These are phyloP conservation scores for Pseudopithomyces maydicus DNA, from an alignment of 2,329 filamentous ascomycete genomes.

Conservation along the genomic window DNA sequence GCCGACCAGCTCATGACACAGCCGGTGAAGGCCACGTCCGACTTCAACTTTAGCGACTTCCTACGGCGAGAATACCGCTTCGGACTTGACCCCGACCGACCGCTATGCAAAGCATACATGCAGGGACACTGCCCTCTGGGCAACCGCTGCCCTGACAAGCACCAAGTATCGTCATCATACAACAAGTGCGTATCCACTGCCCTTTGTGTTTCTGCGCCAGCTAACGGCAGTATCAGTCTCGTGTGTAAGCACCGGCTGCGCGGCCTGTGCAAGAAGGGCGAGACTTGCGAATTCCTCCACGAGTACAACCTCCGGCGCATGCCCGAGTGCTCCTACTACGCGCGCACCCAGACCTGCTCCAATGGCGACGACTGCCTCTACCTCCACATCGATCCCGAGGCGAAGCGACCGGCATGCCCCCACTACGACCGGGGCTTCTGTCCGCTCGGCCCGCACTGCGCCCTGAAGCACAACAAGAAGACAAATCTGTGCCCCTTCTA, in stretches of 20 bases:
- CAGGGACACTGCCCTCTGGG: slow-evolving; percentile 87
- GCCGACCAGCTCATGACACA: slow-evolving; percentile 38
- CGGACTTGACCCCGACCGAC: slow-evolving; percentile 70
- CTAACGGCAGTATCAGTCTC: slow-evolving; percentile 54
- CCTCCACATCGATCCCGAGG: slow-evolving; percentile 83
- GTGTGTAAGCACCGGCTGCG: slow-evolving; percentile 99
- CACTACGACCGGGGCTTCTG: slow-evolving; percentile 97
- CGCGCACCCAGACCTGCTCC: slow-evolving; percentile 89
- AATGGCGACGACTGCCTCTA: slow-evolving; percentile 97
- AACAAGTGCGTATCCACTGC: slow-evolving; percentile 58
- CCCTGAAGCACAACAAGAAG: slow-evolving; percentile 85
- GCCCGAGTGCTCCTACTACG: slow-evolving; percentile 98
- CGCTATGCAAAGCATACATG: slow-evolving; percentile 84
- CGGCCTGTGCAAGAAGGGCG: slow-evolving; percentile 95
- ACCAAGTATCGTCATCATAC: slow-evolving; percentile 66
- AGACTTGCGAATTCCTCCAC: slow-evolving; percentile 96
- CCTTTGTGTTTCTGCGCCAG: not conserved
- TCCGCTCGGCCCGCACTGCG: slow-evolving; percentile 82
- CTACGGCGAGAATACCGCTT: slow-evolving; percentile 83
- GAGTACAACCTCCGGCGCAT: slow-evolving; percentile 98
- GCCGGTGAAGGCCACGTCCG: slow-evolving; percentile 54
- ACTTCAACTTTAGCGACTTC: slow-evolving; percentile 86
- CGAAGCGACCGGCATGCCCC: slow-evolving; percentile 65
- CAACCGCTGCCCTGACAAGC: slow-evolving; percentile 82
- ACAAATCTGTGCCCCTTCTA: slow-evolving; percentile 79